These are phyloP conservation scores for Aureobasidium sp. DNA, from an alignment of 2,329 filamentous ascomycete species.

Conservation along the genomic window DNA sequence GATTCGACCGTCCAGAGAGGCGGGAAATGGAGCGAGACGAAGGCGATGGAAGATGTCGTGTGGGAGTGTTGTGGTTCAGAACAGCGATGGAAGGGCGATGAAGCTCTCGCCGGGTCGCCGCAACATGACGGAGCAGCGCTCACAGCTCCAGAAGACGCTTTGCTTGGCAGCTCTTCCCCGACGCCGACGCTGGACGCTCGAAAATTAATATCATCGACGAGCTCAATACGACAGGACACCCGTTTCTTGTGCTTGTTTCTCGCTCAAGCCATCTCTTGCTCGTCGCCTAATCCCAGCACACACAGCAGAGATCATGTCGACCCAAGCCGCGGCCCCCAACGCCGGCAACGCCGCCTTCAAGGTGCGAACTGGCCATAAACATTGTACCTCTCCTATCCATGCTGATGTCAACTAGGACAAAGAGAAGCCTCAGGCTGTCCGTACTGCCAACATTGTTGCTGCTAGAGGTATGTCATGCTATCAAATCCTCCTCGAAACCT, in stretches of 20 bases:
- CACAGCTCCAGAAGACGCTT: not conserved
- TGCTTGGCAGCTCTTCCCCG: not conserved
- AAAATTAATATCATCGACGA: slow-evolving; percentile 5
- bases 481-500: not conserved
- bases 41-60: not conserved
- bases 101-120: not conserved
- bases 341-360: slow-evolving; percentile 61
- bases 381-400: not conserved
- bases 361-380: slow-evolving; percentile 33
- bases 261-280: not conserved
- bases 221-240: not conserved
- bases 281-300: not conserved
- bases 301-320: slow-evolving; percentile 26
- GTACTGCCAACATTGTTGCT: slow-evolving; percentile 93
- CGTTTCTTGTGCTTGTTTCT: not conserved
- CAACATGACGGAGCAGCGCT: slow-evolving; percentile 1
- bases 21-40: not conserved
- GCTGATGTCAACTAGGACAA: slow-evolving; percentile 54
- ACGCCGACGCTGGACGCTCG: slow-evolving; percentile 6
- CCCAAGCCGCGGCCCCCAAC: slow-evolving; percentile 40
- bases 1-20: not conserved
- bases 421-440: slow-evolving; percentile 97
- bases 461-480: slow-evolving; percentile 64
- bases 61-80: not conserved
- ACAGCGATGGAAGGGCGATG: not conserved